phyloP scores from a whole-genome alignment of 83 land plant species.

The Picea abies region DNA sequence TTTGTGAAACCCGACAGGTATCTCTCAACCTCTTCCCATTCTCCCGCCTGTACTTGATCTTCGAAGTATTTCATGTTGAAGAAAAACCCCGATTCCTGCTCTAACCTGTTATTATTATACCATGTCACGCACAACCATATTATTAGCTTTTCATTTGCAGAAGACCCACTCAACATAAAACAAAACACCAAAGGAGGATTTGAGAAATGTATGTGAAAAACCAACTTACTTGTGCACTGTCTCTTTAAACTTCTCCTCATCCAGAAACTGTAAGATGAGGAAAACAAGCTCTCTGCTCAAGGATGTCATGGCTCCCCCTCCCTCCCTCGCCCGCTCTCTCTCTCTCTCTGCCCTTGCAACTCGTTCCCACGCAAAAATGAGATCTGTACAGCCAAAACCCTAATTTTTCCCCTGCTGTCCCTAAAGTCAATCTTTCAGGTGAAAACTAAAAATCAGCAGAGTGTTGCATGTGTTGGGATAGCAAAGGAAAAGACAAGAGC shows the following conservation, averaged over 20 bases:
- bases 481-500: neutral
- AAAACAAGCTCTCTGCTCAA: slow-evolving; percentile 52
- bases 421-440: neutral
- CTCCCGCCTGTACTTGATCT: slow-evolving; percentile 72
- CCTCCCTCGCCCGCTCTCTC: neutral
- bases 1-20: slow-evolving; percentile 74
- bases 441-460: neutral
- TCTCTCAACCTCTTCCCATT: slow-evolving; percentile 77
- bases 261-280: slow-evolving; percentile 47
- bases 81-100: slow-evolving; percentile 71
- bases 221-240: slow-evolving; percentile 43
- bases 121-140: neutral
- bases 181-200: too few species aligned
- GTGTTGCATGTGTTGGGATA: neutral
- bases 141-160: too few species aligned
- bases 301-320: slow-evolving; percentile 28
- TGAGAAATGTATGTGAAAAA: too few species aligned
- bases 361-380: neutral
- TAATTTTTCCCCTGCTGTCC: too few species aligned
- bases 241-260: slow-evolving; percentile 60
- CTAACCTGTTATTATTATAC: slow-evolving; percentile 39
- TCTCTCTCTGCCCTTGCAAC: neutral
- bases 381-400: neutral
- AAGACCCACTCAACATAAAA: too few species aligned
- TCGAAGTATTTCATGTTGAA: slow-evolving; percentile 85